phyloP scores from a whole-genome alignment of 768 basidiomycete species.

The Piloderma croceum region DNA sequence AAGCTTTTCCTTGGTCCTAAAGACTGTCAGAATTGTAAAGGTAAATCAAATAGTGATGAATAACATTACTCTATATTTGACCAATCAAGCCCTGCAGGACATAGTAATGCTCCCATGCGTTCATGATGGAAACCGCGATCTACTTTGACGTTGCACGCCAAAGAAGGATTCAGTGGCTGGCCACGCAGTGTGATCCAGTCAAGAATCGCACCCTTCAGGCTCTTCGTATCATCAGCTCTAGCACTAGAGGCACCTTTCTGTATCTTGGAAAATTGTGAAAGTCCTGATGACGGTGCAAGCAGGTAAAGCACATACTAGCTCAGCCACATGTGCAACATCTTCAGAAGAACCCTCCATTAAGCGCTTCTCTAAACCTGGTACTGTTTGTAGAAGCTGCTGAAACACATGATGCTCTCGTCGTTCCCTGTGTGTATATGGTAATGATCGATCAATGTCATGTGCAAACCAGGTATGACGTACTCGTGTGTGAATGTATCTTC shows the following conservation, averaged over 20 bases:
- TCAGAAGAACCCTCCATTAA: conserved; percentile 11
- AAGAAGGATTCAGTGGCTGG: conserved; percentile 6
- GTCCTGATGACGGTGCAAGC: neutral
- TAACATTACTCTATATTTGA: conserved; percentile 4
- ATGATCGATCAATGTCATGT: no score
- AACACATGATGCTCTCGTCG: conserved; percentile 11
- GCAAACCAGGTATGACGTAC: no score
- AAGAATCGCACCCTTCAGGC: no score
- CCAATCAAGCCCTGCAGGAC: conserved; percentile 12
- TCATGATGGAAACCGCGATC: conserved; percentile 12
- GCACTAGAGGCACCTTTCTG: conserved; percentile 11
- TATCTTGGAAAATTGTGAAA: conserved; percentile 10
- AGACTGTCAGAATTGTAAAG: neutral
- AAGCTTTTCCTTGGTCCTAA: conserved; percentile 10
- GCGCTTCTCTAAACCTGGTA: conserved; percentile 12
- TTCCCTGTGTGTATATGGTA: no score
- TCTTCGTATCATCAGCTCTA: conserved; percentile 12
- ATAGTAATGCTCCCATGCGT: no score
- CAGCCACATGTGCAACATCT: conserved; percentile 10
- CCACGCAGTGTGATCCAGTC: conserved; percentile 12
- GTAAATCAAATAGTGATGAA: neutral
- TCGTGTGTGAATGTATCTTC: conserved; percentile 7
- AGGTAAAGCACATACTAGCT: conserved; percentile 8
- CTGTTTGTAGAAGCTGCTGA: conserved; percentile 8
- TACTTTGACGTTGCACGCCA: conserved; percentile 10